These are phyloP conservation scores for Thermothelomyces thermophilus DNA, from an alignment of 2,329 filamentous ascomycete species.

Conservation along the genomic window DNA sequence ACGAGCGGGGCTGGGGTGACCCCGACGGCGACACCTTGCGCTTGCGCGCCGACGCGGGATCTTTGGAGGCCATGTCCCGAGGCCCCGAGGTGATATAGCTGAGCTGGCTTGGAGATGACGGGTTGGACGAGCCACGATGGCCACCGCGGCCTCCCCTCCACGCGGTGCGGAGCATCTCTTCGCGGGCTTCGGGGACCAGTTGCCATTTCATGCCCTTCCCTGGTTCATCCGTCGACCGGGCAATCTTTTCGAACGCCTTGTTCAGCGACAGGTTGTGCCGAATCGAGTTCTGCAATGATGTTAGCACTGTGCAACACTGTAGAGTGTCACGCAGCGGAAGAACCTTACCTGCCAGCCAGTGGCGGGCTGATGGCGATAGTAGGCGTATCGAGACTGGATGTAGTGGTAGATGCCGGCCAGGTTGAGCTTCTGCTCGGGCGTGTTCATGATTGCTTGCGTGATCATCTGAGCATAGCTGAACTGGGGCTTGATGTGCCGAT, in stretches of 20 bases:
- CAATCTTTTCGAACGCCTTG: slow-evolving; percentile 89
- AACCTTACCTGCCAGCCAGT: slow-evolving; percentile 81
- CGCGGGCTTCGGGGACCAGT: slow-evolving; percentile 73
- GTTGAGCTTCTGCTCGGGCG: slow-evolving; percentile 80
- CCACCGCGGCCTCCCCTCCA: slow-evolving; percentile 56
- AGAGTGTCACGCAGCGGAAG: neutral
- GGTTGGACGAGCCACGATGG: slow-evolving; percentile 61
- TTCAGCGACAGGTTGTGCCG: slow-evolving; percentile 93
- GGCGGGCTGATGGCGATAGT: slow-evolving; percentile 71
- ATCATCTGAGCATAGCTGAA: slow-evolving; percentile 97
- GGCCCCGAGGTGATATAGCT: slow-evolving; percentile 56
- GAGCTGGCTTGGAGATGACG: slow-evolving; percentile 58
- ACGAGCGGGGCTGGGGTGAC: slow-evolving; percentile 50
- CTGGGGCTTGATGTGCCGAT: slow-evolving; percentile 87
- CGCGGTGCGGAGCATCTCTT: slow-evolving; percentile 78
- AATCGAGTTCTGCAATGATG: slow-evolving; percentile 71
- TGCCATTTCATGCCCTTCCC: slow-evolving; percentile 99
- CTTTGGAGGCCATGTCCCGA: slow-evolving; percentile 47
- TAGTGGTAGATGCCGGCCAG: slow-evolving; percentile 89
- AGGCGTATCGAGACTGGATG: slow-evolving; percentile 86
- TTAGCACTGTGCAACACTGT: slow-evolving; percentile 22
- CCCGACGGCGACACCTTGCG: slow-evolving; percentile 48
- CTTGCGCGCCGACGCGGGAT: slow-evolving; percentile 49
- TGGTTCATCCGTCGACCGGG: slow-evolving; percentile 86
- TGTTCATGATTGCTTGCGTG: slow-evolving; percentile 87